These are phyloP conservation scores for Murraya koenigii DNA, from an alignment of 345 rosid species.

Conservation along the genomic window DNA sequence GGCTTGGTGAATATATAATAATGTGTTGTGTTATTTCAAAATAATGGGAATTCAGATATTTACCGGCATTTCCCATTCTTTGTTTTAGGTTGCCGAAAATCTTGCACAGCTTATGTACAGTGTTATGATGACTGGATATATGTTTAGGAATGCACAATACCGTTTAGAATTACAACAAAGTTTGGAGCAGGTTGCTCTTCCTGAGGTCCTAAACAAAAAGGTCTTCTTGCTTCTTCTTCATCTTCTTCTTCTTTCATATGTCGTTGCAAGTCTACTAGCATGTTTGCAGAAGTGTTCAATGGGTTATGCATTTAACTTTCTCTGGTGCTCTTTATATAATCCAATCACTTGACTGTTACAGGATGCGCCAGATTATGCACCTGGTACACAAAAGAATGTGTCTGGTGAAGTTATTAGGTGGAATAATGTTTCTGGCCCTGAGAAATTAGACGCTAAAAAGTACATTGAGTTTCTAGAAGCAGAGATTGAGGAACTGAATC, in stretches of 20 bases:
- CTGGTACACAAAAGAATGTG: conserved; percentile 91
- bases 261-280: background rate
- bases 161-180: conserved; percentile 91
- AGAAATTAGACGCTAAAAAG: conserved; percentile 84
- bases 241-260: background rate
- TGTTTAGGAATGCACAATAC: conserved; percentile 90
- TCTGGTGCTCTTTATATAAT: conserved; percentile 9
- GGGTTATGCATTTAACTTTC: background rate
- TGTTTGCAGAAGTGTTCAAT: background rate
- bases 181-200: conserved; percentile 87
- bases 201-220: conserved; percentile 64
- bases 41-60: conserved; percentile 4
- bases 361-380: conserved; percentile 77
- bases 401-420: conserved; percentile 92
- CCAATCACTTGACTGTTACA: conserved; percentile 25
- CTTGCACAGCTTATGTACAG: conserved; percentile 98
- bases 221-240: conserved; percentile 27
- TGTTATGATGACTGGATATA: conserved; percentile 95
- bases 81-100: conserved; percentile 89
- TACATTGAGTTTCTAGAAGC: conserved; percentile 94
- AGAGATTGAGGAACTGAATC: conserved; percentile 85
- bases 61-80: conserved; percentile 3
- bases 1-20: background rate
- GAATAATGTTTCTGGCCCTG: conserved; percentile 85
- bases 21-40: background rate